A percentile compares a stretch with the other conserved stretches of the same genome.
phyloP scores from a whole-genome alignment of 2,329 filamentous ascomycete species.

The Akanthomyces dipterigenus region DNA sequence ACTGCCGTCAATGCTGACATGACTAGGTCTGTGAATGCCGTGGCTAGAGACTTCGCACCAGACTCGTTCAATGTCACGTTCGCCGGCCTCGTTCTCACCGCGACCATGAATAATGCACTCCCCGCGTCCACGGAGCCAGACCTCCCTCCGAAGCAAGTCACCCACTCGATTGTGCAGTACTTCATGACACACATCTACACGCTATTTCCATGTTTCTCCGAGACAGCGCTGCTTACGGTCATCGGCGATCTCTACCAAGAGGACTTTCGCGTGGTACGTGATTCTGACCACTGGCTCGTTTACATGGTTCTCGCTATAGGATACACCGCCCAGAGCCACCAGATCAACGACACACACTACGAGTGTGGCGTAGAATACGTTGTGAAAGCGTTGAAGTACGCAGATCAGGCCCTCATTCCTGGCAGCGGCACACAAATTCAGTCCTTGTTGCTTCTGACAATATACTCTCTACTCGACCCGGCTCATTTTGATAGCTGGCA shows the following conservation, averaged over 20 bases:
- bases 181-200: slow-evolving; percentile 79
- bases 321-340: slow-evolving; percentile 65
- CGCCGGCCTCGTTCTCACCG: slow-evolving; percentile 78
- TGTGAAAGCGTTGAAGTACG: slow-evolving; percentile 62
- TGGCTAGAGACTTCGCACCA: slow-evolving; percentile 86
- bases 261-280: slow-evolving; percentile 53
- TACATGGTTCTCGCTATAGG: slow-evolving; percentile 86
- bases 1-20: neutral
- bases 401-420: slow-evolving; percentile 77
- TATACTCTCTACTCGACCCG: slow-evolving; percentile 87
- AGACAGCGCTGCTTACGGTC: slow-evolving; percentile 68
- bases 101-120: slow-evolving; percentile 66
- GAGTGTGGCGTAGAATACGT: slow-evolving; percentile 49
- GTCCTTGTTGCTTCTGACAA: slow-evolving; percentile 74
- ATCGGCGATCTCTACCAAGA: slow-evolving; percentile 77
- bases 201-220: slow-evolving; percentile 75
- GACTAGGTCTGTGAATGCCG: slow-evolving; percentile 81
- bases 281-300: slow-evolving; percentile 76
- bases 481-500: slow-evolving; percentile 93
- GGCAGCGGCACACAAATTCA: slow-evolving; percentile 83
- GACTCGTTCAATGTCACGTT: slow-evolving; percentile 88
- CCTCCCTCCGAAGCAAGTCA: slow-evolving; percentile 66
- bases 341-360: slow-evolving; percentile 59
- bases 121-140: slow-evolving; percentile 52
- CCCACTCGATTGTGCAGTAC: slow-evolving; percentile 66